Percentiles rank a stretch among this genome's conserved stretches.
Conservation (phyloP, 306 rosid species). For the Comarum palustre region DNA sequence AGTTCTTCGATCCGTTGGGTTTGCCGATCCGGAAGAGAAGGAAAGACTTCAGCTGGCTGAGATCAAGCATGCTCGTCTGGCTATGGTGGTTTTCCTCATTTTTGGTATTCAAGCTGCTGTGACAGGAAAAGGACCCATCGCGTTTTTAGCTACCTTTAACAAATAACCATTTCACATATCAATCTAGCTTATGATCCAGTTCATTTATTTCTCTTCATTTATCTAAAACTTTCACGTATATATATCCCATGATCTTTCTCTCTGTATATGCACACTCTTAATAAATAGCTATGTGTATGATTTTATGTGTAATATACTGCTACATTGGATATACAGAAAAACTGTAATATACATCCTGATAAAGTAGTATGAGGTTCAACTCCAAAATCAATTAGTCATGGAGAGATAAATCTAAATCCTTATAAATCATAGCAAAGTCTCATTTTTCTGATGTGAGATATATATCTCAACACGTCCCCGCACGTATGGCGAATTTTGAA, state of each 20-base stretch:
- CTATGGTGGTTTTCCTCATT: slow-evolving; percentile 72
- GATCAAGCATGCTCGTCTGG: slow-evolving; percentile 72
- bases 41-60: slow-evolving; percentile 77
- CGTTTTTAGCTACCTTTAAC: slow-evolving; percentile 66
- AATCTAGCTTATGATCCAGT: background rate
- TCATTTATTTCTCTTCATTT: background rate
- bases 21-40: slow-evolving; percentile 54
- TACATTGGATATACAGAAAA: too few relatives aligned
- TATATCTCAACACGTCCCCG: too few relatives aligned
- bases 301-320: background rate
- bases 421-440: too few relatives aligned
- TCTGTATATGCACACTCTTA: background rate
- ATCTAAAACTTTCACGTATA: background rate
- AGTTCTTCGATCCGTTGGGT: slow-evolving; percentile 71
- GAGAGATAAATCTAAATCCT: too few relatives aligned
- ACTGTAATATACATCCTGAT: too few relatives aligned
- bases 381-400: too few relatives aligned
- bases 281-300: background rate
- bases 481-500: too few relatives aligned
- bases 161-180: slow-evolving; percentile 30
- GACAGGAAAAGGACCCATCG: slow-evolving; percentile 73
- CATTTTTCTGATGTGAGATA: too few relatives aligned
- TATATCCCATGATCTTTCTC: background rate
- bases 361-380: too few relatives aligned
- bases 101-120: slow-evolving; percentile 74